Conservation (phyloP, 2,329 filamentous ascomycete genomes). For the Aspergillus sp. region DNA sequence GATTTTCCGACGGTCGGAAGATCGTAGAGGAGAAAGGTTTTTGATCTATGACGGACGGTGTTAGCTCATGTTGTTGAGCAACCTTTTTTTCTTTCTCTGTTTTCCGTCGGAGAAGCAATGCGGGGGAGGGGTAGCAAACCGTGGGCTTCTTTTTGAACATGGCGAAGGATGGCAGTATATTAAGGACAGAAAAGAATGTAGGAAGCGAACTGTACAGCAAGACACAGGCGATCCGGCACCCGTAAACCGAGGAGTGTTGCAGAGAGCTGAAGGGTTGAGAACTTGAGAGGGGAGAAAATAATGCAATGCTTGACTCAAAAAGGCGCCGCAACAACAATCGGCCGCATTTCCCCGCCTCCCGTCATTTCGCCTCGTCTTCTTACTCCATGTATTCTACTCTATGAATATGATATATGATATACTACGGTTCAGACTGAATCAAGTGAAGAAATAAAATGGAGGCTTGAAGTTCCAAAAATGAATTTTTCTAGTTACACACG, state of each 20-base stretch:
- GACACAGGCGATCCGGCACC: no score
- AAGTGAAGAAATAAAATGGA: not conserved
- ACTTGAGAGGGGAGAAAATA: not conserved
- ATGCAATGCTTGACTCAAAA: not conserved
- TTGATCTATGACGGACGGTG: conserved; percentile 54
- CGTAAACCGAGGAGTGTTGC: conserved; percentile 9
- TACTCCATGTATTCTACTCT: not conserved
- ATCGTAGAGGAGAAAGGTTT: conserved; percentile 63
- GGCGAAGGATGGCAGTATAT: conserved; percentile 4
- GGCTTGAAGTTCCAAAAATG: not conserved
- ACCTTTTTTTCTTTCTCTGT: not conserved
- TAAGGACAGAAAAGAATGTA: no score
- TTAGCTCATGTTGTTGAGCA: conserved; percentile 7
- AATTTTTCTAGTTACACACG: conserved; percentile 18
- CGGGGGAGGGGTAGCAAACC: conserved; percentile 38
- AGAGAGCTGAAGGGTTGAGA: not conserved
- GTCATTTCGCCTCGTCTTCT: not conserved
- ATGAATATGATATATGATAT: not conserved
- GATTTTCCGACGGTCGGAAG: conserved; percentile 65
- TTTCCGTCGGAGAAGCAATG: conserved; percentile 21
- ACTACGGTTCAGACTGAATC: no score
- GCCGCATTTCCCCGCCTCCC: conserved; percentile 15
- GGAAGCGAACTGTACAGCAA: no score
- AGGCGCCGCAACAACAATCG: conserved; percentile 22
- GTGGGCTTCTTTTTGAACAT: conserved; percentile 68